phyloP scores from a whole-genome alignment of 768 basidiomycete species.

The Sporobolomyces phaffii region DNA sequence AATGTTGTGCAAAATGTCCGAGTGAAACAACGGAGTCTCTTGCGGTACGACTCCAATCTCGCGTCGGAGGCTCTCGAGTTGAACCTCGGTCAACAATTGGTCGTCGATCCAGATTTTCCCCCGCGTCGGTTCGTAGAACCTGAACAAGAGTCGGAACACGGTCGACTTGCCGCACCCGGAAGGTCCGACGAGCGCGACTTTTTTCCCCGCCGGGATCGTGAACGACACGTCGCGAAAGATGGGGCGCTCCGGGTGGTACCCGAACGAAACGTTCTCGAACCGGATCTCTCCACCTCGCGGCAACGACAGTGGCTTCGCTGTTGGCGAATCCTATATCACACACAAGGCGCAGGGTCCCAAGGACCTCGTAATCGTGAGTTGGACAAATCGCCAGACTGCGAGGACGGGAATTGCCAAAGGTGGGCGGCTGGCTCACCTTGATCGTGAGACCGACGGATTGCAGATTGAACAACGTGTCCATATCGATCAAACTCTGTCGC shows the following conservation, averaged over 20 bases:
- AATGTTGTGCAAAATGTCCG: constrained; percentile 89
- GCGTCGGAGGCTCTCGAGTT: constrained; percentile 64
- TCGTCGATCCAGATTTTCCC: constrained; percentile 77
- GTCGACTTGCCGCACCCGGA: constrained; percentile 98
- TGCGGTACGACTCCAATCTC: constrained; percentile 92
- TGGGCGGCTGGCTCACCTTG: constrained; percentile 32
- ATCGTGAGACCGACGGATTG: constrained; percentile 61
- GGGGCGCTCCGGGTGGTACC: constrained; percentile 81
- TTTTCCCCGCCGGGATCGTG: constrained; percentile 89
- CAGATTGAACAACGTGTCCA: constrained; percentile 90
- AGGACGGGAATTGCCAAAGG: no score
- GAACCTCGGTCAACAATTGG: constrained; percentile 71
- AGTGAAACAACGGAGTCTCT: constrained; percentile 95
- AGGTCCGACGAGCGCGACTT: constrained; percentile 93
- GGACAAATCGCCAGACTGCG: no score
- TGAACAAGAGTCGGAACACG: constrained; percentile 83
- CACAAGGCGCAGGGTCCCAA: no score
- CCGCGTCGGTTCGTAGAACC: constrained; percentile 79
- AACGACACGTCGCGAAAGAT: constrained; percentile 86
- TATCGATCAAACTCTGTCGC: constrained; percentile 89
- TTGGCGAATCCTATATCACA: constrained; percentile 62
- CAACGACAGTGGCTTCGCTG: constrained; percentile 58
- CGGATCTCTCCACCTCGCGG: constrained; percentile 78
- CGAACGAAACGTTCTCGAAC: constrained; percentile 87
- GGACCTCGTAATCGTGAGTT: no score